Base-by-base conservation (phyloP, 306 rosid genomes). In the Myrica gale region DNA sequence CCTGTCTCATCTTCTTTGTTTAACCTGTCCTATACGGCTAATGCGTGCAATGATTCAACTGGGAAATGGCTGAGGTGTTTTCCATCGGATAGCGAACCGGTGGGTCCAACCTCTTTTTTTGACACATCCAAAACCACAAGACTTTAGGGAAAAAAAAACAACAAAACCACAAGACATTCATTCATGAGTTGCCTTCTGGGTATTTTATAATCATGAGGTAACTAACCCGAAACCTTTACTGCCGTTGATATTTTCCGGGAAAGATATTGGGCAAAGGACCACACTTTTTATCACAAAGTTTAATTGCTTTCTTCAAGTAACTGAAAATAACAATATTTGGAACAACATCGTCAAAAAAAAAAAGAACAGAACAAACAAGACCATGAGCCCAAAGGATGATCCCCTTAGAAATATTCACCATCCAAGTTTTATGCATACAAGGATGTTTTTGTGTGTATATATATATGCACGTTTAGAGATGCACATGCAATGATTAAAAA, bases 1-100 rank as follows among this genome's bases (percentile, higher is more conserved):
- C n/a, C n/a, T n/a, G n/a, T n/a, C 46, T 48, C 7, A 5, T 65
- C 17, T 8, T 16, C 23, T 66, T 8, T 66, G 16, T n/a, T 41
- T 42, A 7, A 21, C 39, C 4, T 5, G 32, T 42, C 2, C 5
- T 13, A 17, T 15, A 47, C 42, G 3, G n/a, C 44, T 46, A 32
- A 60, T 57, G 81, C 69, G 10, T 45, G 76, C 50, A 47, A 78
- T 78, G 76, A 78, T 71, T 39, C 60, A 58, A 11, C 71, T 19
- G 58, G 62, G 3, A 71, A 60, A 78, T 70, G 71, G 81, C 44
- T 60, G 72, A 71, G 54, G 48, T 68, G 65, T 69, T 43, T 58
- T 56, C 68, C 56, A 66, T 42, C 47, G 9, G 6, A 17, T 11
- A 42, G 20, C 21, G 5, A 77, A 43, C 60, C 39, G 5, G 57